A percentile compares a stretch with the other conserved stretches of the same genome.
These are phyloP conservation scores for Dipteronia dyeriana DNA, from an alignment of 345 rosid genomes.

Conservation along the genomic window DNA sequence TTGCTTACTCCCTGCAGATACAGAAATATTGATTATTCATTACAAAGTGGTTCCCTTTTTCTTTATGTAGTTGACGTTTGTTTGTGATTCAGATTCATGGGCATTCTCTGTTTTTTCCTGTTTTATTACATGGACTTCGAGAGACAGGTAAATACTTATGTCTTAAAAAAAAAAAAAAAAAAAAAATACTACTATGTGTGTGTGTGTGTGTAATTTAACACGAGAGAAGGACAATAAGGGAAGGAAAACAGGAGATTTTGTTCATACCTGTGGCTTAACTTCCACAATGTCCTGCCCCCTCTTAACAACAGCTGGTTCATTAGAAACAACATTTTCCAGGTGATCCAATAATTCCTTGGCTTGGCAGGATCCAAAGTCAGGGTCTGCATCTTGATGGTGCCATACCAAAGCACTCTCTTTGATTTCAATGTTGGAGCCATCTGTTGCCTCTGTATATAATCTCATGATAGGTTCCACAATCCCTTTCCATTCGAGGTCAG, in stretches of 20 bases:
- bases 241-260: not conserved
- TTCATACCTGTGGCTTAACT: slow-evolving; percentile 84
- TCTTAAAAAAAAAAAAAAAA: no score
- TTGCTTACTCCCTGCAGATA: slow-evolving; percentile 75
- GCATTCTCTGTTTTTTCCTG: not conserved
- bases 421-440: slow-evolving; percentile 77
- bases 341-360: slow-evolving; percentile 86
- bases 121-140: not conserved
- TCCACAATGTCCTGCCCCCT: slow-evolving; percentile 90
- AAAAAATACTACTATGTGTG: not conserved
- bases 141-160: not conserved
- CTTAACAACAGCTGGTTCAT: slow-evolving; percentile 82
- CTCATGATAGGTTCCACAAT: slow-evolving; percentile 85
- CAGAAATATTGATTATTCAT: not conserved
- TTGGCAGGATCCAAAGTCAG: slow-evolving; percentile 91
- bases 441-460: slow-evolving; percentile 75
- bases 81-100: not conserved
- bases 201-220: not conserved
- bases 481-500: slow-evolving; percentile 78
- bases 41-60: not conserved
- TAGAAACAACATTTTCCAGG: slow-evolving; percentile 80
- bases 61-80: no score
- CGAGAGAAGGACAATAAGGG: no score
- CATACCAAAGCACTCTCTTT: slow-evolving; percentile 89
- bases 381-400: slow-evolving; percentile 97